Percentiles rank a stretch among this genome's conserved stretches.
phyloP scores from a whole-genome alignment of 139 green algal genomes.

The Tetradesmus lagerheimii region DNA sequence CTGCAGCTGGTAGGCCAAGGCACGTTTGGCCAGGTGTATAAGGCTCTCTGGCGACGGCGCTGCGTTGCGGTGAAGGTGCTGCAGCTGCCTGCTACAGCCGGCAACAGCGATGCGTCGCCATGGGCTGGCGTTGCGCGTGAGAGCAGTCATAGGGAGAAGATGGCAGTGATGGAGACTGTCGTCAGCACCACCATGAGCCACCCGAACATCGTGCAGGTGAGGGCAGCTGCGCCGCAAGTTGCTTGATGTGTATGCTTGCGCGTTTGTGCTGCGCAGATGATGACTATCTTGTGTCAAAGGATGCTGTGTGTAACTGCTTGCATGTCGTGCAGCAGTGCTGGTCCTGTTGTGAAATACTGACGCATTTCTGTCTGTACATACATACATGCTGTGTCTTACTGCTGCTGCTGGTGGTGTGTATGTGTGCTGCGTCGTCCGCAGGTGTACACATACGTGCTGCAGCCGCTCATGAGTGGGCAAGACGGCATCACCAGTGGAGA shows the following conservation, averaged over 20 bases:
- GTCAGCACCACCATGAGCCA: conserved; percentile 53
- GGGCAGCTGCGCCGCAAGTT: too few relatives aligned
- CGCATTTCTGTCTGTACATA: too few relatives aligned
- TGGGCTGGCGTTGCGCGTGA: conserved; percentile 3
- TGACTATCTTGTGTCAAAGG: too few relatives aligned
- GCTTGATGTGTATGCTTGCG: too few relatives aligned
- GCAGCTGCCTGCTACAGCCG: conserved; percentile 38
- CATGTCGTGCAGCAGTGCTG: too few relatives aligned
- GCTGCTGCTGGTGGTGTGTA: not conserved
- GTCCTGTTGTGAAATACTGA: too few relatives aligned
- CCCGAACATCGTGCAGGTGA: conserved; percentile 20
- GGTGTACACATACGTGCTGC: conserved; percentile 49
- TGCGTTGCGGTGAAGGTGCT: conserved; percentile 45
- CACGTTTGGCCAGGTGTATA: conserved; percentile 44
- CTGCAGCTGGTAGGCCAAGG: conserved; percentile 42
- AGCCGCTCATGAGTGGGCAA: conserved; percentile 33
- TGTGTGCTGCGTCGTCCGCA: not conserved
- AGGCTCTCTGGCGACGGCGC: conserved; percentile 38
- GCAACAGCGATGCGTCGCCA: conserved; percentile 6
- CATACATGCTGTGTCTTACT: too few relatives aligned
- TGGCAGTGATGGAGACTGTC: conserved; percentile 66
- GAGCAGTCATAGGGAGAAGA: conserved; percentile 46
- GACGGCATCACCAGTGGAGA: not conserved
- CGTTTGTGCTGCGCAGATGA: too few relatives aligned
- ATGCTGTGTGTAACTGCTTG: too few relatives aligned